Evolutionary conservation across 352 stramenopile species (phyloP).

Genomic region (Lagenidium giganteum): DNA sequence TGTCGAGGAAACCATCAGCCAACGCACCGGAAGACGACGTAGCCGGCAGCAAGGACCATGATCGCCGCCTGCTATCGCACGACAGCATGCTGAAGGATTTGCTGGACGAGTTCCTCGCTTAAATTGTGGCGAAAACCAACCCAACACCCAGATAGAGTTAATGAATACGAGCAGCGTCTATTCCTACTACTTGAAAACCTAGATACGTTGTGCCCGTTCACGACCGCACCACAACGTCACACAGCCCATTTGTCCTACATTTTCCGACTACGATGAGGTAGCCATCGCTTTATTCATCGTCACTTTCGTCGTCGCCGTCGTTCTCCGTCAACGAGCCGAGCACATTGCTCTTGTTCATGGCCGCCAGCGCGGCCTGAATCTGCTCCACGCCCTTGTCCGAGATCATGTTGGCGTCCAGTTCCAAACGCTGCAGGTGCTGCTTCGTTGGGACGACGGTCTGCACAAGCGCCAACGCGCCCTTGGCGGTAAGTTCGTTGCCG

Average conservation of each 20-base stretch:
- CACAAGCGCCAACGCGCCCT: slow-evolving; percentile 53
- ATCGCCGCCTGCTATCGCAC: slow-evolving; percentile 14
- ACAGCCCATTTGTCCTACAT: too few species aligned
- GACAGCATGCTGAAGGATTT: slow-evolving; percentile 61
- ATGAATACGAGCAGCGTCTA: too few species aligned
- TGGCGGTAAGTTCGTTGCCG: slow-evolving; percentile 77
- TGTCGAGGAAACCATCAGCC: too few species aligned
- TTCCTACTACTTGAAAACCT: too few species aligned
- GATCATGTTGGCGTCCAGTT: slow-evolving; percentile 76
- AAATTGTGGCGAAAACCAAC: background rate
- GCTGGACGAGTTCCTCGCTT: slow-evolving; percentile 62
- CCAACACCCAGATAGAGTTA: too few species aligned
- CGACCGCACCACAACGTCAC: too few species aligned
- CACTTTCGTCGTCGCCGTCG: slow-evolving; percentile 67
- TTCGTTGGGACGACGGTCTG: slow-evolving; percentile 38
- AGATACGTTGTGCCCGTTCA: too few species aligned
- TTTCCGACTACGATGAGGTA: too few species aligned
- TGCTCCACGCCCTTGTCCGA: slow-evolving; percentile 51
- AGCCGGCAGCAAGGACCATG: slow-evolving; percentile 5
- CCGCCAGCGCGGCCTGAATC: slow-evolving; percentile 35
- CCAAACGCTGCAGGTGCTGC: slow-evolving; percentile 30
- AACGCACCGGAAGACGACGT: too few species aligned
- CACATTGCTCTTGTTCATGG: slow-evolving; percentile 37
- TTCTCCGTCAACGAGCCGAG: slow-evolving; percentile 83
- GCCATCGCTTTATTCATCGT: slow-evolving; percentile 32